These are phyloP conservation scores for Nothophytophthora sp. DNA, from an alignment of 352 stramenopile species.

Conservation along the genomic window DNA sequence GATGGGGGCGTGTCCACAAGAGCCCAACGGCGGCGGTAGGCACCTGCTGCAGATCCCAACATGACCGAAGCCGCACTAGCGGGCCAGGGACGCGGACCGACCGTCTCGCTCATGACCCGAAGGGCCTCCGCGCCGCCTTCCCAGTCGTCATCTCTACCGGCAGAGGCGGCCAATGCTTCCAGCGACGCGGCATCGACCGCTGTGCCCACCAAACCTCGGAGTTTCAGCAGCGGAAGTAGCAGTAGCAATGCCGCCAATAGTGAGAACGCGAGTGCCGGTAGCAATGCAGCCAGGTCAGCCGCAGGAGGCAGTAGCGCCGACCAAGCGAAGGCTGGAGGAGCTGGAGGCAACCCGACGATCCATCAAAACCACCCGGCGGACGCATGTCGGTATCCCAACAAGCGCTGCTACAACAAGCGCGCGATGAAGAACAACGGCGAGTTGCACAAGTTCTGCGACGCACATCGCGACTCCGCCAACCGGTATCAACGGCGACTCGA, in stretches of 20 bases:
- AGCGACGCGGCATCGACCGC: slow-evolving; percentile 1
- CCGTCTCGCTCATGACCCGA: slow-evolving; percentile 25
- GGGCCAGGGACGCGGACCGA: slow-evolving; percentile 11
- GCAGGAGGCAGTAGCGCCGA: slow-evolving; percentile 3
- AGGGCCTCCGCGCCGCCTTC: slow-evolving; percentile 14
- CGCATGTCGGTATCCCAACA: slow-evolving; percentile 65
- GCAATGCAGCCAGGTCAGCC: slow-evolving; percentile 10
- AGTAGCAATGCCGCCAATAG: slow-evolving; percentile 17
- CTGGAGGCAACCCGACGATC: slow-evolving; percentile 9
- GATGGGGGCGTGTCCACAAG: slow-evolving; percentile 23
- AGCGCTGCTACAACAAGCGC: slow-evolving; percentile 54
- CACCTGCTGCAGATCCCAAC: slow-evolving; percentile 28
- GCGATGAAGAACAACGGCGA: slow-evolving; percentile 71
- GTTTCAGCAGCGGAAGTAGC: slow-evolving; percentile 13
- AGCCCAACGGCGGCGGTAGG: neutral
- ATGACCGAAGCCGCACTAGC: slow-evolving; percentile 29
- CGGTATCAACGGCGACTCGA: slow-evolving; percentile 65
- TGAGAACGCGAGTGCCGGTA: slow-evolving; percentile 17
- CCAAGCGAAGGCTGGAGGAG: no score
- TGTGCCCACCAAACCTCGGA: slow-evolving; percentile 15
- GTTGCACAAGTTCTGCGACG: slow-evolving; percentile 70
- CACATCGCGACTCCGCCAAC: slow-evolving; percentile 59
- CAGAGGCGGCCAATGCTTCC: slow-evolving; percentile 8
- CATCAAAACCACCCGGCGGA: slow-evolving; percentile 26
- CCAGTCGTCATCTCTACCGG: slow-evolving; percentile 1